Conservation (phyloP, 2,329 filamentous ascomycete genomes). For the Stromatinia cepivora region DNA sequence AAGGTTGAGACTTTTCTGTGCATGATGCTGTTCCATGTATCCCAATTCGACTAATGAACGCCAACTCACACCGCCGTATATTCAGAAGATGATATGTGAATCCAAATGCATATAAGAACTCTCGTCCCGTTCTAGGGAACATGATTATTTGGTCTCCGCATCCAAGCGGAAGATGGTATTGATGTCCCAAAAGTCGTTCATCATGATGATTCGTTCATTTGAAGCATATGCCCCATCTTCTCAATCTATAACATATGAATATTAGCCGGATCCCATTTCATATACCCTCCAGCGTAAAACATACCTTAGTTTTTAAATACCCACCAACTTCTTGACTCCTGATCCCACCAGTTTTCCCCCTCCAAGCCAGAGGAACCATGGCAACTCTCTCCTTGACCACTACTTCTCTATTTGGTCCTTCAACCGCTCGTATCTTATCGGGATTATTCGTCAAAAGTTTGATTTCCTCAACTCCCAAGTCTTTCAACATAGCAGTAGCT, state of each 20-base stretch:
- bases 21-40: slow-evolving; percentile 17
- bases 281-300: slow-evolving; percentile 37
- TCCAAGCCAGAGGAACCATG: slow-evolving; percentile 96
- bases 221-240: slow-evolving; percentile 82
- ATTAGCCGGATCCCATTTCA: not conserved
- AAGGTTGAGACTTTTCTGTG: not conserved
- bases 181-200: not conserved
- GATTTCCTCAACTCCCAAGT: slow-evolving; percentile 78
- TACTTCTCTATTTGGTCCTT: slow-evolving; percentile 86
- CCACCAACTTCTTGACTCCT: slow-evolving; percentile 86
- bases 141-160: not conserved
- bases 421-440: slow-evolving; percentile 91
- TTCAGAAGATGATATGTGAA: not conserved
- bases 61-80: not conserved
- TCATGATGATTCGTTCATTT: slow-evolving; percentile 46
- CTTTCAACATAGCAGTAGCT: slow-evolving; percentile 91
- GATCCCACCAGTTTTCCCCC: slow-evolving; percentile 73
- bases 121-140: not conserved
- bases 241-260: slow-evolving; percentile 60
- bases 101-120: not conserved
- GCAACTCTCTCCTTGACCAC: slow-evolving; percentile 85
- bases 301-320: slow-evolving; percentile 91
- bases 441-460: slow-evolving; percentile 93
- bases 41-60: not conserved
- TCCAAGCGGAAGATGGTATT: not conserved